Base-by-base conservation (phyloP, 768 basidiomycete species). In the Hirschioporus abietinus region DNA sequence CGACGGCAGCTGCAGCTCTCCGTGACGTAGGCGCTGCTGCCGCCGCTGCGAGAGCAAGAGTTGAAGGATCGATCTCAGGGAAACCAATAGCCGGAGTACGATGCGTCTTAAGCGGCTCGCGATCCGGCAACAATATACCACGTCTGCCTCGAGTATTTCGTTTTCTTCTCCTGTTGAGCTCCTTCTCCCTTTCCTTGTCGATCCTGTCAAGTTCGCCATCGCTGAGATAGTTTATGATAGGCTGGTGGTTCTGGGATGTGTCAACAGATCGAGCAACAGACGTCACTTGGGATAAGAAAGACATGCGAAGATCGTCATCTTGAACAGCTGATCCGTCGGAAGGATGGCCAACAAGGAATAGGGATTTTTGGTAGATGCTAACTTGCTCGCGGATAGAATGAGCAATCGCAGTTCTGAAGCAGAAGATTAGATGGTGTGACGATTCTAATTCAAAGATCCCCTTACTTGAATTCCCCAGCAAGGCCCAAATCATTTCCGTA, bases 371-470 rank as follows among this genome's bases (percentile, higher is more conserved):
- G 79, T 95, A 95, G 1, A 89, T 86, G 67, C 95, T 90, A 7
- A 95, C 86, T 79, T 99, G 97, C 75, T 99, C 97, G 34, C 96
- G 88, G 71, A 99, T 99, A 24, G 90, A 90, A 75, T 99, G 96
- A 0, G 95, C 89, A 68, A 99, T 93, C 25, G 95, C 95, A 17
- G 96, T 98, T 74, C 95, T 96, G 70, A n/a, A 61, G 24, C 20
- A 66, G 20, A 63, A 63, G 15, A 60, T 64, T 64, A 66, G 24
- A 15, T 64, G 42, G 30, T 4, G 69, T 36, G 10, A 58, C 30
- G 36, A 24, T 15, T 20, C 35, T 65, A 15, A 23, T 23, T 35
- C 17, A 26, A 63, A 59, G 42, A 7, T 12, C 52, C 5, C 79
- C 91, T 72, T 74, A 95, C 94, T 84, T 89, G 82, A 99, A 99